Evolutionary conservation across 2,329 filamentous ascomycete species (phyloP), one percentile per base, ranked within the genome.

Genomic region (Aspergillus fructus): DNA sequence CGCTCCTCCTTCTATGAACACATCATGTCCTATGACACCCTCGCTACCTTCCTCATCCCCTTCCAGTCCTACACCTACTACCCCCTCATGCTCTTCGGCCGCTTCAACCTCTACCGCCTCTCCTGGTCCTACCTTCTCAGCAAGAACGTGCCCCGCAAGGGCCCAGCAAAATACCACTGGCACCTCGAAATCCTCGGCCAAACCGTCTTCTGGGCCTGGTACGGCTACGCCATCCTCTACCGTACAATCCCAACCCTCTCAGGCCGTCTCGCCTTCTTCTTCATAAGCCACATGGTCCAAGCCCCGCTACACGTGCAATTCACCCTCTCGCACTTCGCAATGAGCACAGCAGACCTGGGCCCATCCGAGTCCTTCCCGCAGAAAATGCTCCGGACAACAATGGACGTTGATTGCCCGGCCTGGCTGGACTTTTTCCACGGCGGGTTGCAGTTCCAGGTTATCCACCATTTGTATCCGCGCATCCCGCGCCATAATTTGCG

Each of bases 391-490:
- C 86, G 91, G 62, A 96, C 91, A 0, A 96, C 91, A 6, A 96
- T 96, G 91, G 91, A 96, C 62, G 86, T 96, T 13, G 90, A 93
- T 67, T 96, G 91, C 68, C 90, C 91, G 0, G 78, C 81, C 12
- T 96, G 91, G 91, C 79, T 96, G 27, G 91, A 96, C 70, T 96
- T 91, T 68, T 82, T 96, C 70, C 91, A 96, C 64, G 91, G 91
- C 17, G 91, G 91, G 2, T 77, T 96, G 58, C 91, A 96, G 73
- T 96, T 96, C 74, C 91, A 96, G 75, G 90, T 87, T 2, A 86
- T 96, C 43, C 91, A 96, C 68, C 91, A 96, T 71, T 75, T 96
- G 37, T 96, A 87, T 67, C 91, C 91, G 1, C 83, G 91, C 3
- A 85, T 96, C 55, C 91, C 91, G 7, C 80, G 91, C 23, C 91